Percentiles rank a stretch among this genome's conserved stretches.
These are phyloP conservation scores for Waltiozyma sp. DNA, from an alignment of 1,139 yeast genomes.

Conservation along the genomic window DNA sequence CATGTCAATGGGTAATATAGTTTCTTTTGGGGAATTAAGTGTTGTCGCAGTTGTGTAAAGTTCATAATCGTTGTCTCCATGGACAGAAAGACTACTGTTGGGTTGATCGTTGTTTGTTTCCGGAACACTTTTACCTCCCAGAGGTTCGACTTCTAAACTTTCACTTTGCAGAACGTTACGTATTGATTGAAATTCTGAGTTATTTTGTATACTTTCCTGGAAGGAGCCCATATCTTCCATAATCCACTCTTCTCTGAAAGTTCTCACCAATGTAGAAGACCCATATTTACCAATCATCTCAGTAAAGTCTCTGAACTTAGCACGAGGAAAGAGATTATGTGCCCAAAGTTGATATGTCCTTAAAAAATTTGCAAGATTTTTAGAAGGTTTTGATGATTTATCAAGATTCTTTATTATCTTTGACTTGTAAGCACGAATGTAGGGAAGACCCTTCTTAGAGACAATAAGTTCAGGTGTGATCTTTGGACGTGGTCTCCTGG, in stretches of 20 bases:
- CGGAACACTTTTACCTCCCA: neutral
- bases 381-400: constrained; percentile 25
- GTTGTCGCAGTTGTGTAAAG: neutral
- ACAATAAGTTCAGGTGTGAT: constrained; percentile 41
- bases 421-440: constrained; percentile 30
- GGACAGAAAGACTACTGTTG: neutral
- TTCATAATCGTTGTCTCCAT: neutral
- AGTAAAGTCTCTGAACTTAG: constrained; percentile 55
- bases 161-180: too few species aligned
- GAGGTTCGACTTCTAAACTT: too few species aligned
- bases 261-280: constrained; percentile 2
- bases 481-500: constrained; percentile 12
- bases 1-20: neutral
- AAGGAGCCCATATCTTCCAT: constrained; percentile 9
- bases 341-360: constrained; percentile 80
- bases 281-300: constrained; percentile 15
- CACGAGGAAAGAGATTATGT: constrained; percentile 68
- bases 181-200: neutral
- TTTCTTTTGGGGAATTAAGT: neutral
- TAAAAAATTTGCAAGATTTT: constrained; percentile 38
- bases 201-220: neutral
- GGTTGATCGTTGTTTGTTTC: neutral
- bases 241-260: constrained; percentile 9
- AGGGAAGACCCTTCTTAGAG: constrained; percentile 37
- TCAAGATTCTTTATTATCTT: constrained; percentile 25